Evolutionary conservation across 805 yeast genomes (phyloP).

Genomic region (Clavispora santaluciae): DNA sequence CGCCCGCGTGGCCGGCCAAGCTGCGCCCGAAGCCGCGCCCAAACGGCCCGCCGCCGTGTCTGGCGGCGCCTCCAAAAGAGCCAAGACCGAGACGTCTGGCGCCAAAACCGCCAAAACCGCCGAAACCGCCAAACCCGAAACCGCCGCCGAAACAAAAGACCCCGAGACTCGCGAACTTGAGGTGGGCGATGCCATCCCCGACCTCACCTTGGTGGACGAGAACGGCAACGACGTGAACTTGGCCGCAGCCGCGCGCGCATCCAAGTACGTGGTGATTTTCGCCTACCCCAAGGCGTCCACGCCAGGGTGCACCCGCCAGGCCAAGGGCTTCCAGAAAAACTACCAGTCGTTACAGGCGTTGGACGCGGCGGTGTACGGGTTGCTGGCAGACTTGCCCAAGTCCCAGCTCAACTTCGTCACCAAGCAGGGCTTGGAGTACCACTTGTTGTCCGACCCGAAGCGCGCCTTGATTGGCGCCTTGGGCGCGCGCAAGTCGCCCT

Average conservation of each 20-base stretch:
- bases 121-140: background rate
- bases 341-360: slow-evolving; percentile 45
- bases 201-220: slow-evolving; percentile 59
- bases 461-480: slow-evolving; percentile 62
- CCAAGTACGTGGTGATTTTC: slow-evolving; percentile 36
- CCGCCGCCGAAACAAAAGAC: background rate
- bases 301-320: slow-evolving; percentile 96
- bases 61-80: slow-evolving; percentile 9
- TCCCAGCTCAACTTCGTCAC: slow-evolving; percentile 72
- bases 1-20: slow-evolving; percentile 10
- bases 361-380: slow-evolving; percentile 65
- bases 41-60: background rate
- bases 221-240: slow-evolving; percentile 51
- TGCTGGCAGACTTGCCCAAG: slow-evolving; percentile 76
- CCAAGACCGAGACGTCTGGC: slow-evolving; percentile 1
- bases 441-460: slow-evolving; percentile 71
- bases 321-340: slow-evolving; percentile 76
- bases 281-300: slow-evolving; percentile 92
- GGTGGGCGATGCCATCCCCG: slow-evolving; percentile 66
- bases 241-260: slow-evolving; percentile 23
- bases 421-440: slow-evolving; percentile 70
- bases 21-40: background rate
- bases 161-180: slow-evolving; percentile 25
- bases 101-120: background rate
- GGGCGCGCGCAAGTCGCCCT: slow-evolving; percentile 80